Base-by-base conservation (phyloP, 768 basidiomycete genomes). In the Tricholoma sp. region DNA sequence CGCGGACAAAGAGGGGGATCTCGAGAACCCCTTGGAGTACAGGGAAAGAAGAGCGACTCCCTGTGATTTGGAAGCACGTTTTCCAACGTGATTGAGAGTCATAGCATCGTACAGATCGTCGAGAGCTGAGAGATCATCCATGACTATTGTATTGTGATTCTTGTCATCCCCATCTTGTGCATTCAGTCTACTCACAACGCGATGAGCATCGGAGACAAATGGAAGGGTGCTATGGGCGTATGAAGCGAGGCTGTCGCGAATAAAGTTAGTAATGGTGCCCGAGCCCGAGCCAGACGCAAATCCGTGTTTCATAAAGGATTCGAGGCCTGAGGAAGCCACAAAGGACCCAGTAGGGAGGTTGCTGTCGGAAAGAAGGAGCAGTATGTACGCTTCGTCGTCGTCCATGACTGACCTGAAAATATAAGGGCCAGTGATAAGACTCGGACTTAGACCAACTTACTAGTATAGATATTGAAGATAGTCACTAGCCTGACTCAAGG, bases 341-440 rank as follows among this genome's bases (percentile, higher is more conserved):
- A 99, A 99, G 1, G 96, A 89, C 34, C 97, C 97, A 0, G 96
- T 98, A 2, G 97, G 97, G 3, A 99, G 84, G 71, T 96, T 98
- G 59, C 91, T 90, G 74, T 96, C 94, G 0, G 91, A 81, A 43
- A 96, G 81, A 34, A 95, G 78, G 37, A 94, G 81, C 16, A 93
- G 76, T 29, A 93, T 72, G 69, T 89, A 91, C 0, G 81, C 75
- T 66, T 89, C 86, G 57, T 74, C 75, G 70, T 71, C 68, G 65
- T 69, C 55, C 72, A 74, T 75, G 61, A 47, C 16, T 27, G 24
- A 5, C 64, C 47, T 50, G 29, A 6, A 3, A 18, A 5, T 27
- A 27, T n/a, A n/a, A n/a, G n/a, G n/a, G n/a, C n/a, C n/a, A n/a
- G n/a, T n/a, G n/a, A n/a, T n/a, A n/a, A n/a, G n/a, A n/a, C n/a